These are phyloP conservation scores for Luffa acutangula DNA, from an alignment of 306 rosid species.

Conservation along the genomic window DNA sequence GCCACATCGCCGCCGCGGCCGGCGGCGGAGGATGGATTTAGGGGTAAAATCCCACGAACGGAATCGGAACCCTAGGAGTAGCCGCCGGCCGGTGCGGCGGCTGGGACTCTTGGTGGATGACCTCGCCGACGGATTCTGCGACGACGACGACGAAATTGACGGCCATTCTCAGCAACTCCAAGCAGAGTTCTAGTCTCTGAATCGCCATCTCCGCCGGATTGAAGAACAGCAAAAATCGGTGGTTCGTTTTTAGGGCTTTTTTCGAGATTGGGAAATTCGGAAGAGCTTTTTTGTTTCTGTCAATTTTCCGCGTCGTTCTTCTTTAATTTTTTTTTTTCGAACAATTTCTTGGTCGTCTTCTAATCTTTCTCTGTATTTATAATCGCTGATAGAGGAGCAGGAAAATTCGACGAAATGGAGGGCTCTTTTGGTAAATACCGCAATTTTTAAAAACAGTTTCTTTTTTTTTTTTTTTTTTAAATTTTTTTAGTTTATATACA, in stretches of 20 bases:
- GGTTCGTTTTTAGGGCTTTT: neutral
- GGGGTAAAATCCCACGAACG: conserved; percentile 51
- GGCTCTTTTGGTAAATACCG: neutral
- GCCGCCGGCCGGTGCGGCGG: neutral
- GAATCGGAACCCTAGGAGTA: conserved; percentile 13
- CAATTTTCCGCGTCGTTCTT: neutral
- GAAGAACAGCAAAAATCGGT: neutral
- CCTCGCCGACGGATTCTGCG: conserved; percentile 48
- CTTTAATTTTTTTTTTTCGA: neutral
- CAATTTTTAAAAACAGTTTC: too few species aligned
- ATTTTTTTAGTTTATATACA: too few species aligned
- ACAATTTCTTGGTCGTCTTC: neutral
- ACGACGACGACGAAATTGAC: conserved; percentile 53
- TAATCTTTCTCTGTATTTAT: neutral
- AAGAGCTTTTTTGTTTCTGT: neutral
- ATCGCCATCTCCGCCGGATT: conserved; percentile 34
- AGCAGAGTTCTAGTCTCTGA: conserved; percentile 48
- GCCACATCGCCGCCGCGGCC: neutral
- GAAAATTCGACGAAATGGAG: neutral
- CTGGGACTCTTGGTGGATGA: conserved; percentile 32
- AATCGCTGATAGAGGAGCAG: neutral
- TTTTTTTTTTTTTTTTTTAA: too few species aligned
- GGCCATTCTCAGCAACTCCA: conserved; percentile 48
- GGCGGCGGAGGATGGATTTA: conserved; percentile 8
- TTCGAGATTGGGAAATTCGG: neutral